These are phyloP conservation scores for Ogataea philodendri DNA, from an alignment of 805 yeast species.

Conservation along the genomic window DNA sequence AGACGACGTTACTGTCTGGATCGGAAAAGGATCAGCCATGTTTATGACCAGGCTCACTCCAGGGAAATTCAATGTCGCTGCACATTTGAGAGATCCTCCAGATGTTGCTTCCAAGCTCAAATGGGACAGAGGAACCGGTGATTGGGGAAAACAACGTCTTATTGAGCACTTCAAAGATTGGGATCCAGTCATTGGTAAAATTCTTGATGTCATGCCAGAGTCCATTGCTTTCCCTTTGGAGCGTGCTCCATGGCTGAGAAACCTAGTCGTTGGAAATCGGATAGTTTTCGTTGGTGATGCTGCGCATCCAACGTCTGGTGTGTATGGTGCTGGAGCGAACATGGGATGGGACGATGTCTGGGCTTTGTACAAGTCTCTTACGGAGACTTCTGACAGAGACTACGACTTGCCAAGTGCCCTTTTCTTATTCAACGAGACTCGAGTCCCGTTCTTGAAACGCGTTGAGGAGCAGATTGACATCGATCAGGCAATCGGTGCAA, in stretches of 20 bases:
- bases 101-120: constrained; percentile 10
- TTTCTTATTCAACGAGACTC: constrained; percentile 9
- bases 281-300: constrained; percentile 13
- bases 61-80: constrained; percentile 11
- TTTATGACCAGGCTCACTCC: constrained; percentile 10
- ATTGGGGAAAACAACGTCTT: constrained; percentile 10
- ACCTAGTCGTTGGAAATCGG: constrained; percentile 5
- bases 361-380: constrained; percentile 8
- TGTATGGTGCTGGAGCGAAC: constrained; percentile 13
- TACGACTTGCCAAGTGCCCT: too few relatives aligned
- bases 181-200: constrained; percentile 11
- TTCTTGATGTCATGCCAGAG: constrained; percentile 12
- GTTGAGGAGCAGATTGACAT: constrained; percentile 13
- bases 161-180: constrained; percentile 10
- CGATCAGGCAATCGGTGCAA: constrained; percentile 6
- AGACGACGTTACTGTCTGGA: constrained; percentile 9
- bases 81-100: constrained; percentile 8
- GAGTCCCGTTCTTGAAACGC: constrained; percentile 10
- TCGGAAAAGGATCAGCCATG: constrained; percentile 9
- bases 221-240: constrained; percentile 11
- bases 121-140: constrained; percentile 10
- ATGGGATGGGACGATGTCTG: constrained; percentile 14
- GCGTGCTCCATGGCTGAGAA: constrained; percentile 10
- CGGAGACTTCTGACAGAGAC: constrained; percentile 1
- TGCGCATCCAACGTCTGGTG: constrained; percentile 16